Conservation (phyloP, 495 filamentous ascomycete species). For the Hamigera avellanea region DNA sequence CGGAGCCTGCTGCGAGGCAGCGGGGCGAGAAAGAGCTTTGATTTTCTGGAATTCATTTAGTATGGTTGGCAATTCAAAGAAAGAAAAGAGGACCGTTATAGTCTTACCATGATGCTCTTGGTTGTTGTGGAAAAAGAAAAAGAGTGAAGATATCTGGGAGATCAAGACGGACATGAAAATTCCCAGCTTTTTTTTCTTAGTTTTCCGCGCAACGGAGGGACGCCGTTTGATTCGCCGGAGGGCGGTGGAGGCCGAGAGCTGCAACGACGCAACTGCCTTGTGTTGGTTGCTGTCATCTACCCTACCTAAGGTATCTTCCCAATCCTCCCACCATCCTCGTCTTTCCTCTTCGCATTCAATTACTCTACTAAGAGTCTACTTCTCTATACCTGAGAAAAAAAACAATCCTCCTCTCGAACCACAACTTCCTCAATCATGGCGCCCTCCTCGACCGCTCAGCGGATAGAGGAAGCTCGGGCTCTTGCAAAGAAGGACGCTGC, state of each 20-base stretch:
- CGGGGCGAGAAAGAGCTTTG: constrained; percentile 75
- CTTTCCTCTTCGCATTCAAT: too few relatives aligned
- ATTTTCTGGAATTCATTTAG: constrained; percentile 52
- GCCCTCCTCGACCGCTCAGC: constrained; percentile 37
- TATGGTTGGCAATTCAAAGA: too few relatives aligned
- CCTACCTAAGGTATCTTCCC: too few relatives aligned
- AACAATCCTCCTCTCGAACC: neutral
- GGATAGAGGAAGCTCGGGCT: constrained; percentile 76
- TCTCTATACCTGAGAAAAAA: too few relatives aligned
- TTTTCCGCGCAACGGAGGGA: neutral
- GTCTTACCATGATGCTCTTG: constrained; percentile 1
- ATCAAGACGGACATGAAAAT: neutral
- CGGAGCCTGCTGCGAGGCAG: constrained; percentile 64
- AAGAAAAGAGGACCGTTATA: neutral
- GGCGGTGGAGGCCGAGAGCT: neutral
- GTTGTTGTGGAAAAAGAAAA: neutral
- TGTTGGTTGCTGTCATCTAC: too few relatives aligned
- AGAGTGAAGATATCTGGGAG: neutral
- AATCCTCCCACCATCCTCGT: too few relatives aligned
- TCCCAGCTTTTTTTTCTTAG: neutral
- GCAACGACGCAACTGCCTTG: neutral
- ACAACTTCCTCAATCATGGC: constrained; percentile 30
- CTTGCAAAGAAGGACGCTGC: constrained; percentile 59
- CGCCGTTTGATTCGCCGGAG: neutral
- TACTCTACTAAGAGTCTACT: too few relatives aligned